These are phyloP conservation scores for Angophora floribunda DNA, from an alignment of 345 rosid species.

Conservation along the genomic window DNA sequence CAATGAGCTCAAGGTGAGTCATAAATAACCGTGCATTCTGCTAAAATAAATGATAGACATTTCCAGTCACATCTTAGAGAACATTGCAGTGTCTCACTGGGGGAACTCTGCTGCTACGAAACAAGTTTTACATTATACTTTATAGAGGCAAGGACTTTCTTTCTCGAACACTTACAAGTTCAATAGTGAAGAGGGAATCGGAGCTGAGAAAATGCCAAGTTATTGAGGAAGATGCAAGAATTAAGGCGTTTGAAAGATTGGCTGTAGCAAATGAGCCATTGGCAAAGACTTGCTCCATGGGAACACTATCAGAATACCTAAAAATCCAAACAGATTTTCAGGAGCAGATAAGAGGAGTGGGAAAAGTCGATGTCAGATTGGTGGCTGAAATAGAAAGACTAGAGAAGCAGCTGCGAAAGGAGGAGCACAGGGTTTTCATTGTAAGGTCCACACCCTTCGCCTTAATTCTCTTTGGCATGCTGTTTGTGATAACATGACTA, in stretches of 20 bases:
- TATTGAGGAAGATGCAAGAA: slow-evolving; percentile 53
- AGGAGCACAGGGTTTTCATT: slow-evolving; percentile 55
- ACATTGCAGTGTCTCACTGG: slow-evolving; percentile 64
- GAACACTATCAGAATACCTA: slow-evolving; percentile 66
- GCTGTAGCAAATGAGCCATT: slow-evolving; percentile 19
- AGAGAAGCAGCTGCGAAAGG: slow-evolving; percentile 45
- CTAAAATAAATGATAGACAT: background rate
- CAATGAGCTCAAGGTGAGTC: slow-evolving; percentile 57
- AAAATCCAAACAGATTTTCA: slow-evolving; percentile 34
- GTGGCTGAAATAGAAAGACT: slow-evolving; percentile 50
- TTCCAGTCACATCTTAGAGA: background rate
- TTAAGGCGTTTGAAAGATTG: slow-evolving; percentile 31
- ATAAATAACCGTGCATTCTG: background rate
- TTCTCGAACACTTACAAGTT: slow-evolving; percentile 34
- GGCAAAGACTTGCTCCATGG: slow-evolving; percentile 29
- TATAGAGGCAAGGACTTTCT: slow-evolving; percentile 85
- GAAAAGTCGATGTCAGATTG: slow-evolving; percentile 23
- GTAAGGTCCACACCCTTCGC: slow-evolving; percentile 23
- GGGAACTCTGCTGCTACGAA: slow-evolving; percentile 64
- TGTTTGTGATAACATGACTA: background rate
- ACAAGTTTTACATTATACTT: slow-evolving; percentile 63
- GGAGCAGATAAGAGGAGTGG: slow-evolving; percentile 12
- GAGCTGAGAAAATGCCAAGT: slow-evolving; percentile 45
- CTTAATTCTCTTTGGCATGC: slow-evolving; percentile 1
- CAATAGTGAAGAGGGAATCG: slow-evolving; percentile 54